A percentile compares a stretch with the other conserved stretches of the same genome.
Evolutionary conservation across 768 basidiomycete species (phyloP).

Genomic region (Pleurotus tuoliensis): DNA sequence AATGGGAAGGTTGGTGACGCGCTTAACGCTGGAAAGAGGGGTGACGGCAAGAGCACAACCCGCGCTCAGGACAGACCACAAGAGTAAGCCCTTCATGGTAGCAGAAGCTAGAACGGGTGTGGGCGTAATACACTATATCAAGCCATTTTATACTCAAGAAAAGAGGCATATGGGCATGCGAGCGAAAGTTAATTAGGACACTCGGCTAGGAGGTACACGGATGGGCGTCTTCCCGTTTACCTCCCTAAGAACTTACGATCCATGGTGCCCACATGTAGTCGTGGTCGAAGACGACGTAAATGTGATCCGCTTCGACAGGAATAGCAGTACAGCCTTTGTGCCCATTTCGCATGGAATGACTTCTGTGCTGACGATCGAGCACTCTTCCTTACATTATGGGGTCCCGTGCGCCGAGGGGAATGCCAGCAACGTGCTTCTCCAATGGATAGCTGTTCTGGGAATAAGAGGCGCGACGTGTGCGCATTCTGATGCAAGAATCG

Average conservation of each 20-base stretch:
- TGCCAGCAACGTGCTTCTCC: too few species aligned
- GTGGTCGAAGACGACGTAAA: not conserved
- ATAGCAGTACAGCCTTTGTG: not conserved
- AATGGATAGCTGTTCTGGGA: too few species aligned
- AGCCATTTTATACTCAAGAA: not conserved
- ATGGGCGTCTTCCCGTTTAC: not conserved
- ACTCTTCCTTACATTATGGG: too few species aligned
- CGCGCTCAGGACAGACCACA: conserved; percentile 24
- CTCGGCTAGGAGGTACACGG: conserved; percentile 4
- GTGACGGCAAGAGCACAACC: conserved; percentile 23
- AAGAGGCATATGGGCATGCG: conserved; percentile 6
- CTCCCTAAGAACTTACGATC: conserved; percentile 1
- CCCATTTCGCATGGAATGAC: too few species aligned
- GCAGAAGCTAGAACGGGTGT: not conserved
- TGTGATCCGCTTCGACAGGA: conserved; percentile 1
- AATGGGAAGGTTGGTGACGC: conserved; percentile 30
- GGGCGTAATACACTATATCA: not conserved
- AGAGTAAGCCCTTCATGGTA: conserved; percentile 31
- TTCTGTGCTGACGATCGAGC: too few species aligned
- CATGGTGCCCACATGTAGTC: not conserved
- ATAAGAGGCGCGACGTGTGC: not conserved
- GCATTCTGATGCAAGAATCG: not conserved
- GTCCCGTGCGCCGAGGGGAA: too few species aligned
- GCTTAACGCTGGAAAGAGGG: conserved; percentile 35
- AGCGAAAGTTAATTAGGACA: conserved; percentile 2